These are phyloP conservation scores for Fusarium coffeatum DNA, from an alignment of 2,329 filamentous ascomycete species.

Conservation along the genomic window DNA sequence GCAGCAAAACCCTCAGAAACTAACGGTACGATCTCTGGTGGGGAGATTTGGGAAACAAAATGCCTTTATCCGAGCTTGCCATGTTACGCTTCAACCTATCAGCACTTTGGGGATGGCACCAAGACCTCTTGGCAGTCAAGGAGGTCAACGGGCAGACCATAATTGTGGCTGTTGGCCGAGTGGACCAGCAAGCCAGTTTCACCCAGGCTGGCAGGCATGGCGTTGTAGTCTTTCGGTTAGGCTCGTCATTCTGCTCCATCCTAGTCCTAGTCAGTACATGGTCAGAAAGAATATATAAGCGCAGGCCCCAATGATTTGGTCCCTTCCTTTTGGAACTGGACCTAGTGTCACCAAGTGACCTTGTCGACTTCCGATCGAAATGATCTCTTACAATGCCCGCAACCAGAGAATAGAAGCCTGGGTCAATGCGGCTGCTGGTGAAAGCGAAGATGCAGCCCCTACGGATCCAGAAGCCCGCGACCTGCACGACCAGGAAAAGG, in stretches of 20 bases:
- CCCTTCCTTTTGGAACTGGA: slow-evolving; percentile 21
- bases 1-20: slow-evolving; percentile 5
- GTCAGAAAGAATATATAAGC: slow-evolving; percentile 42
- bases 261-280: slow-evolving; percentile 29
- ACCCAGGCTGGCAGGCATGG: slow-evolving; percentile 26
- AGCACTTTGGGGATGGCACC: slow-evolving; percentile 15
- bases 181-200: slow-evolving; percentile 41
- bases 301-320: slow-evolving; percentile 28
- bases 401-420: slow-evolving; percentile 46
- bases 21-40: slow-evolving; percentile 18
- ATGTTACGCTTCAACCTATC: slow-evolving; percentile 39
- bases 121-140: slow-evolving; percentile 37
- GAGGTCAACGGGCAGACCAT: slow-evolving; percentile 35
- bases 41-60: slow-evolving; percentile 23
- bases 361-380: slow-evolving; percentile 39
- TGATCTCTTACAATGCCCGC: slow-evolving; percentile 43
- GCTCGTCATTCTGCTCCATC: slow-evolving; percentile 40
- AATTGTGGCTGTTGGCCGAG: slow-evolving; percentile 42
- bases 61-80: slow-evolving; percentile 18
- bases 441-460: slow-evolving; percentile 41
- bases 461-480: slow-evolving; percentile 45
- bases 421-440: slow-evolving; percentile 37
- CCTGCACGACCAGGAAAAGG: slow-evolving; percentile 47
- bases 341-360: slow-evolving; percentile 42
- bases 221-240: slow-evolving; percentile 32